Base-by-base conservation (phyloP, 352 stramenopile genomes). In the Phytophthora pisi region DNA sequence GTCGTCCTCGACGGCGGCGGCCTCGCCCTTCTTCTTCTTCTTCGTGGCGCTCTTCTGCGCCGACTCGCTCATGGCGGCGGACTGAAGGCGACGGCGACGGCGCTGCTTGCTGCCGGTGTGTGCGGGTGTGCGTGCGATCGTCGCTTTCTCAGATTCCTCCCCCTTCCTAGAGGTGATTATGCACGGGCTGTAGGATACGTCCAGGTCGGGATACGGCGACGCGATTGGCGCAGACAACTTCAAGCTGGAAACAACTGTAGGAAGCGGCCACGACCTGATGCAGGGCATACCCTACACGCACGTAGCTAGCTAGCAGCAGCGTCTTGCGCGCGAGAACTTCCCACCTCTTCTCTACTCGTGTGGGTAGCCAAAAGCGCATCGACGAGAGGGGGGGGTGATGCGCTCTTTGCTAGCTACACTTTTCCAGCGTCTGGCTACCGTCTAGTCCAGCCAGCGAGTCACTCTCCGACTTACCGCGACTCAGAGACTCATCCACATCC, bases 11-110 rank as follows among this genome's bases (percentile, higher is more conserved):
- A 47, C 52, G 5, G 66, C 24, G 20, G 31, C 5, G 4, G 16
- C 5, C 10, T 16, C n/a, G 16, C 24, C 13, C 23, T 64, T 45
- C n/a, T 61, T 68, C 57, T 75, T 77, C 61, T 73, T 70, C 58
- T 60, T 58, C 45, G 59, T 72, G 9, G 34, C 31, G 16, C 49
- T 51, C 11, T 31, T 38, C 31, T 38, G 36, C 23, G 43, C 8
- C 47, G 64, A 40, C 13, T 66, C 64, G 30, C 64, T 72, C 64
- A 72, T 72, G 28, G 16, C 46, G 18, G 57, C 38, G 43, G 45
- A 38, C 26, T 30, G 26, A 7, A 20, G 20, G 40, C 9, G 42
- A 42, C 47, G 47, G 26, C 10, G 47, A 6, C 20, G 20, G 20
- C 5, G 46, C 18, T 30, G 20, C 20, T 20, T n/a, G n/a, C n/a